Conservation (phyloP, 2,329 filamentous ascomycete species). For the Botrytis tulipae region DNA sequence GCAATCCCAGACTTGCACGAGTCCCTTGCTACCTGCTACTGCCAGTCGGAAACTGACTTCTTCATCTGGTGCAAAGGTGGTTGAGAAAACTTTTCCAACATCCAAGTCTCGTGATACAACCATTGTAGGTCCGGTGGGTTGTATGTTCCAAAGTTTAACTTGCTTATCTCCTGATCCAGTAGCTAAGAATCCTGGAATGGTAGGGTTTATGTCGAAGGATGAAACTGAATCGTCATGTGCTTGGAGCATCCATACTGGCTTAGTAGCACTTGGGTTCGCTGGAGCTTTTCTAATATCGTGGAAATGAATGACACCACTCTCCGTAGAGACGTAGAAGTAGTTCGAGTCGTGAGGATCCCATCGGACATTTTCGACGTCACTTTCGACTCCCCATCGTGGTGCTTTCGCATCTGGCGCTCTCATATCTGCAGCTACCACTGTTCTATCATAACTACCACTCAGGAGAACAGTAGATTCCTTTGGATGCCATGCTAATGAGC, state of each 20-base stretch:
- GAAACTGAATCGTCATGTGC: conserved; percentile 92
- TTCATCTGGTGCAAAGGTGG: conserved; percentile 82
- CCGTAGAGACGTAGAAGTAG: conserved; percentile 93
- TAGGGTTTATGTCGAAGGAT: conserved; percentile 86
- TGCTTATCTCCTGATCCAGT: conserved; percentile 93
- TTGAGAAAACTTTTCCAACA: conserved; percentile 91
- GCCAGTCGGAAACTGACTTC: conserved; percentile 91
- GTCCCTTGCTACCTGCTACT: conserved; percentile 91
- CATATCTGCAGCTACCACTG: conserved; percentile 94
- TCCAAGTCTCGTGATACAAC: conserved; percentile 89
- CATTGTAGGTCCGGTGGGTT: conserved; percentile 77
- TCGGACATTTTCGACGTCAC: conserved; percentile 86
- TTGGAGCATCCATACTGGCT: conserved; percentile 90
- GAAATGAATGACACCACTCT: conserved; percentile 87
- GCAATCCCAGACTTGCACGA: conserved; percentile 77
- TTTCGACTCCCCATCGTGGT: conserved; percentile 89
- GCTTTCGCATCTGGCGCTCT: conserved; percentile 79
- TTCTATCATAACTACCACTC: conserved; percentile 92
- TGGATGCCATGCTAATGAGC: conserved; percentile 90
- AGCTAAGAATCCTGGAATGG: conserved; percentile 87
- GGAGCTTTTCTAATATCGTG: conserved; percentile 81
- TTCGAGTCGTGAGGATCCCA: conserved; percentile 94
- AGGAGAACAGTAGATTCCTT: conserved; percentile 83
- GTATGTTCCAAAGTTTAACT: conserved; percentile 95
- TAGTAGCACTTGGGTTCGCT: conserved; percentile 68